Conservation (phyloP, 257 asterid species). For the Paraleonurus japonicus region DNA sequence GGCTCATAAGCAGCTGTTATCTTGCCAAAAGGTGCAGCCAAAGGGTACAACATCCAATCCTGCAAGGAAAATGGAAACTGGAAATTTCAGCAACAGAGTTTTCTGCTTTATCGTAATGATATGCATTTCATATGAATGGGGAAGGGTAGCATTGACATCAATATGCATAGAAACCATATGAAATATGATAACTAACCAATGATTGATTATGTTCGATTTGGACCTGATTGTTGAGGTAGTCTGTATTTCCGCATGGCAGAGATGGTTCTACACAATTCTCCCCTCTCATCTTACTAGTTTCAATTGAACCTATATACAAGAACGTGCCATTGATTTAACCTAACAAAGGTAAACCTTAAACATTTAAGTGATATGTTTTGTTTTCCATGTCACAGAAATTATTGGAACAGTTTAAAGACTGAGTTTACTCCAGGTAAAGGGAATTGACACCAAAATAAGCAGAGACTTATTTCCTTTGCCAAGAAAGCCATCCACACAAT, state of each 20-base stretch:
- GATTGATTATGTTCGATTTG: constrained; percentile 44
- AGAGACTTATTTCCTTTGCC: not conserved
- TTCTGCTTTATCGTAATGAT: not conserved
- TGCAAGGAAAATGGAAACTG: constrained; percentile 27
- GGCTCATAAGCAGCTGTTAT: constrained; percentile 50
- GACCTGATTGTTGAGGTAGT: constrained; percentile 37
- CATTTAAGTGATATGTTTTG: constrained; percentile 14
- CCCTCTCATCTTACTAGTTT: constrained; percentile 27
- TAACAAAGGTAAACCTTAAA: not conserved
- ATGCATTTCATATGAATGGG: not conserved
- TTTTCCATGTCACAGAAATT: not conserved
- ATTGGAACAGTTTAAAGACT: not conserved
- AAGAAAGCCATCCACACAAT: not conserved
- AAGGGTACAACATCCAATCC: constrained; percentile 51
- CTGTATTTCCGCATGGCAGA: constrained; percentile 35
- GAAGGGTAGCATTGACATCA: not conserved
- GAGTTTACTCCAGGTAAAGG: not conserved
- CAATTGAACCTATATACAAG: constrained; percentile 29
- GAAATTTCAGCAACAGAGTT: not conserved
- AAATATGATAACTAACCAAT: constrained; percentile 42
- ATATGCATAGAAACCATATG: constrained; percentile 1
- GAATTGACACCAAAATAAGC: constrained; percentile 1
- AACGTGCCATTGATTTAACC: not conserved
- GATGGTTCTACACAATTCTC: constrained; percentile 33
- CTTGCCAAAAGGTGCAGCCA: constrained; percentile 50